phyloP scores from a whole-genome alignment of 371 early-diverging fungal genomes.

The Mortierella sp. region DNA sequence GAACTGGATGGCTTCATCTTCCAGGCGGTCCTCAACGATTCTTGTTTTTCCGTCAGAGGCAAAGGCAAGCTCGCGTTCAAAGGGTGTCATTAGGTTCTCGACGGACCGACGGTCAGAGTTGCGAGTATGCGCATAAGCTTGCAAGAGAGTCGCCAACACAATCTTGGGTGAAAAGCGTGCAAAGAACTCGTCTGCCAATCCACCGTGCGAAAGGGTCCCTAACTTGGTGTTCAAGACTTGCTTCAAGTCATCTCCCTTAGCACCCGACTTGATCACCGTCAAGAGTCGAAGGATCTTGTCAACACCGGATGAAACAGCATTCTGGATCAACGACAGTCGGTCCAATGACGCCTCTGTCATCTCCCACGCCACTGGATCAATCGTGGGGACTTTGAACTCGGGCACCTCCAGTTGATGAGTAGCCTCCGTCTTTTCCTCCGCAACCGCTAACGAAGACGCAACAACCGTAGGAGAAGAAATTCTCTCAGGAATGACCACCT shows the following conservation, averaged over 20 bases:
- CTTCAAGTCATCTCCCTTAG: slow-evolving; percentile 10
- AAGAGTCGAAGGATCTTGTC: slow-evolving; percentile 54
- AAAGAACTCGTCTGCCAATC: slow-evolving; percentile 48
- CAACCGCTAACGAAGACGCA: slow-evolving; percentile 18
- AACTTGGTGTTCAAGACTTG: slow-evolving; percentile 19
- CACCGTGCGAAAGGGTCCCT: slow-evolving; percentile 6
- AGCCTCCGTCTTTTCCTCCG: neutral
- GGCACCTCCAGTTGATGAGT: slow-evolving; percentile 8
- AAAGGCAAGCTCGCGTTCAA: slow-evolving; percentile 27
- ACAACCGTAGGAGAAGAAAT: slow-evolving; percentile 1
- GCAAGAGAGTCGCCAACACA: slow-evolving; percentile 53
- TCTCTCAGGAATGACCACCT: neutral
- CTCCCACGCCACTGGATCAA: slow-evolving; percentile 35
- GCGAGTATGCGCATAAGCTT: slow-evolving; percentile 57
- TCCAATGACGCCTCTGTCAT: slow-evolving; percentile 30
- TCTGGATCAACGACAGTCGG: slow-evolving; percentile 43
- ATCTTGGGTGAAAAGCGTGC: slow-evolving; percentile 38
- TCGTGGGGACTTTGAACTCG: slow-evolving; percentile 20
- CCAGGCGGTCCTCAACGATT: neutral
- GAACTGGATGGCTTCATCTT: slow-evolving; percentile 39
- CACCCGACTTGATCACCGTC: slow-evolving; percentile 19
- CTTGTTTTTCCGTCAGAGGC: neutral
- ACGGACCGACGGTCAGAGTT: slow-evolving; percentile 55
- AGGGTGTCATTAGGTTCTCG: slow-evolving; percentile 47
- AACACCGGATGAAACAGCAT: slow-evolving; percentile 24